Conservation (phyloP, 345 rosid species). For the Populus ilicifolia region DNA sequence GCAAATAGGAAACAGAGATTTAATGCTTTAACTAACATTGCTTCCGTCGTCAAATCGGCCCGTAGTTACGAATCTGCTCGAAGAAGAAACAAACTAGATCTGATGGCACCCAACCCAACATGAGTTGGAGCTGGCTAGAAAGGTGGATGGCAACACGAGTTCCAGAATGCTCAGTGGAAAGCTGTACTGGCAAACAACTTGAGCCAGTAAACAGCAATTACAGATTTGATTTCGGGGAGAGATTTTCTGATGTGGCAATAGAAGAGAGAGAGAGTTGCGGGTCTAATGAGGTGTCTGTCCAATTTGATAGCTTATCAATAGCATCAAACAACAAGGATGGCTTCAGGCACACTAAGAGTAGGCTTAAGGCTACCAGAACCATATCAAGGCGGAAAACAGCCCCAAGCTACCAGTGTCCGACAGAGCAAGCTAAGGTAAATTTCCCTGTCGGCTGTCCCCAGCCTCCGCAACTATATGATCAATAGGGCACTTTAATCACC, state of each 20-base stretch:
- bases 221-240: slow-evolving; percentile 22
- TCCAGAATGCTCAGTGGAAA: slow-evolving; percentile 44
- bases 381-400: slow-evolving; percentile 48
- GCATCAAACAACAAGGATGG: slow-evolving; percentile 21
- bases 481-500: no score
- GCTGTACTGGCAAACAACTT: slow-evolving; percentile 21
- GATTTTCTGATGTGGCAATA: slow-evolving; percentile 37
- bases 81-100: slow-evolving; percentile 50
- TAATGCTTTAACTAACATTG: not conserved
- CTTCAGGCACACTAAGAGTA: slow-evolving; percentile 26
- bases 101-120: slow-evolving; percentile 40
- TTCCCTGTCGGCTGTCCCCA: no score
- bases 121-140: slow-evolving; percentile 85
- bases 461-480: no score
- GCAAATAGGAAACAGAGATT: not conserved
- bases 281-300: slow-evolving; percentile 67
- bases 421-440: slow-evolving; percentile 43
- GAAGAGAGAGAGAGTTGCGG: slow-evolving; percentile 87
- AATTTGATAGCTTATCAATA: slow-evolving; percentile 36
- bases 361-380: slow-evolving; percentile 33
- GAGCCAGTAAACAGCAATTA: slow-evolving; percentile 24
- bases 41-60: slow-evolving; percentile 3
- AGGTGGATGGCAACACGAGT: slow-evolving; percentile 87
- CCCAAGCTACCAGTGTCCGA: slow-evolving; percentile 45
- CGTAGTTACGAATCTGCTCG: slow-evolving; percentile 63